Percentiles rank a stretch among this genome's conserved stretches.
Conservation (phyloP, 768 basidiomycete species). For the Boletus fagicola region DNA sequence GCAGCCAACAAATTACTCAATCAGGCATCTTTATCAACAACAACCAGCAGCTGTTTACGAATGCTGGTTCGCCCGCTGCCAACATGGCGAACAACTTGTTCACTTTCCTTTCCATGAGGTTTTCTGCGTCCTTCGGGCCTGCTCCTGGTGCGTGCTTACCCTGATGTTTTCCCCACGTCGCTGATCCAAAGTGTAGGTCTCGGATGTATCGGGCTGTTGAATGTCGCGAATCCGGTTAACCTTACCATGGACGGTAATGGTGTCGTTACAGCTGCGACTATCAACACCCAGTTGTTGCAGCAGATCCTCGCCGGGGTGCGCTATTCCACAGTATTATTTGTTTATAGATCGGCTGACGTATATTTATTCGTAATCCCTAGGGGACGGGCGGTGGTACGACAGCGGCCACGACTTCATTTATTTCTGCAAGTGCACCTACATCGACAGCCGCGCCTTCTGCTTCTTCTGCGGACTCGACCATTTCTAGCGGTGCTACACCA, state of each 20-base stretch:
- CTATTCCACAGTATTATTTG: neutral
- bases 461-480: neutral
- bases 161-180: neutral
- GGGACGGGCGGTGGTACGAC: neutral
- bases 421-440: too few species aligned
- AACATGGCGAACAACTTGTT: conserved; percentile 23
- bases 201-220: conserved; percentile 21
- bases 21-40: conserved; percentile 23
- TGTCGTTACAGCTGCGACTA: conserved; percentile 26
- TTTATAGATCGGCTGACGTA: neutral
- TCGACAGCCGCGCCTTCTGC: neutral
- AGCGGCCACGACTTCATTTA: neutral
- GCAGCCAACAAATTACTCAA: conserved; percentile 24
- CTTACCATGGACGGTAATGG: conserved; percentile 29
- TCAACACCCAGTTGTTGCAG: conserved; percentile 21
- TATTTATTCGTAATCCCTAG: conserved; percentile 1
- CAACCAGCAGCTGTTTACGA: conserved; percentile 22
- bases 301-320: conserved; percentile 17
- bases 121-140: conserved; percentile 25
- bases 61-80: conserved; percentile 22
- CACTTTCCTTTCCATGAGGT: conserved; percentile 32
- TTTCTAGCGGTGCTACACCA: neutral
- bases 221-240: conserved; percentile 22
- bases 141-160: conserved; percentile 18
- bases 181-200: conserved; percentile 21